Evolutionary conservation across 2,329 filamentous ascomycete species (phyloP), one percentile per base, ranked within the genome.

Genomic region (Tothia fuscella): DNA sequence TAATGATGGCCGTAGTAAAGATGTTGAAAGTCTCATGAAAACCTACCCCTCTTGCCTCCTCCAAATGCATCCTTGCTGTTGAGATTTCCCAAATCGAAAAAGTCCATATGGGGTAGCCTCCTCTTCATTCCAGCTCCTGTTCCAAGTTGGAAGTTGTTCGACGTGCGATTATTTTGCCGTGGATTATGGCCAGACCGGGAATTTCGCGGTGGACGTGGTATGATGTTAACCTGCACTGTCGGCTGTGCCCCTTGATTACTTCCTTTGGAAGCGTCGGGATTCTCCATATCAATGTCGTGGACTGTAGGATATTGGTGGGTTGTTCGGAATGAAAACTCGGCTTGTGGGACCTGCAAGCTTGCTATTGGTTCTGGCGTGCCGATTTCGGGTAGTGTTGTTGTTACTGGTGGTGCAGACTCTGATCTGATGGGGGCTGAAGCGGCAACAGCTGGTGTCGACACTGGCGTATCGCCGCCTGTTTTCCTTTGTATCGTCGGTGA

Each of bases 1-100:
- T n/a, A n/a, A n/a, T n/a, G n/a, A n/a, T n/a, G n/a, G n/a, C n/a
- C n/a, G n/a, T n/a, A n/a, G n/a, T n/a, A n/a, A n/a, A n/a, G n/a
- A n/a, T n/a, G n/a, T n/a, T n/a, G n/a, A n/a, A n/a, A n/a, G n/a
- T n/a, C n/a, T 41, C 20, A 62, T 33, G 55, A 53, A 52, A 58
- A 60, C 19, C 58, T 56, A 19, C 60, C 58, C 30, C 58, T 50
- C 53, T 63, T 64, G 0, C 55, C 50, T 10, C 53, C 53, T 43
- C 84, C 80, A 53, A 80, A 80, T 32, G 73, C 50, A 38, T 61
- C 73, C 45, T 72, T 67, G 24, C 71, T 71, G 38, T 44, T 31
- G n/a, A 82, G 57, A 48, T 74, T 76, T 41, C 76, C 74, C 6
- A 82, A 64, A 53, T 85, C 81, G 54, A 87, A 87, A 41, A 86